A percentile compares a stretch with the other conserved stretches of the same genome.
Evolutionary conservation across 345 rosid genomes (phyloP).

Genomic region (Durio zibethinus): DNA sequence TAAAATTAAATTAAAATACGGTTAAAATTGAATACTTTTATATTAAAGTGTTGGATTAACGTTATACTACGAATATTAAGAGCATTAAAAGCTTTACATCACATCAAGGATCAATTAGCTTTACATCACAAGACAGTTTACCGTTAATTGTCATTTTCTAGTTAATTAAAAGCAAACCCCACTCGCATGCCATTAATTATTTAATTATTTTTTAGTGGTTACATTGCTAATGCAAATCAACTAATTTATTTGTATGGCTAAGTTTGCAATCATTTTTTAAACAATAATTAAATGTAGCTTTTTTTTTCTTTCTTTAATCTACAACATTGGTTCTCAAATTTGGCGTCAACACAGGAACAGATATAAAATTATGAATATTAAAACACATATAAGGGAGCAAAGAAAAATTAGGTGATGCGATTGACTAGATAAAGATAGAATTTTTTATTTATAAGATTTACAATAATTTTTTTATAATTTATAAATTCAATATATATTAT

Average conservation of each 20-base stretch:
- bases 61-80: no score
- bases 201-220: neutral
- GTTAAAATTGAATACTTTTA: no score
- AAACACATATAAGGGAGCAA: neutral
- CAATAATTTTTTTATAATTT: no score
- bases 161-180: neutral
- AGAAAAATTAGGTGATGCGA: neutral
- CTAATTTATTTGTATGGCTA: neutral
- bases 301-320: neutral
- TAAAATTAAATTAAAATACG: no score
- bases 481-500: no score
- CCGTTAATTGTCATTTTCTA: slow-evolving; percentile 47
- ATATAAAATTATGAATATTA: neutral
- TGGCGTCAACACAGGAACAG: neutral
- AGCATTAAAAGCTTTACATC: no score
- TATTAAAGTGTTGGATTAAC: no score
- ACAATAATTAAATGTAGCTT: neutral
- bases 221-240: neutral
- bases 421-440: no score
- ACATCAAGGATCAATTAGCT: neutral
- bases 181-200: neutral
- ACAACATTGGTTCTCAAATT: neutral
- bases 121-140: slow-evolving; percentile 30
- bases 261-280: slow-evolving; percentile 21
- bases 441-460: no score